A percentile compares a stretch with the other conserved stretches of the same genome.
Evolutionary conservation across 371 early-diverging fungal species (phyloP).

Genomic region (Apophysomyces elegans): DNA sequence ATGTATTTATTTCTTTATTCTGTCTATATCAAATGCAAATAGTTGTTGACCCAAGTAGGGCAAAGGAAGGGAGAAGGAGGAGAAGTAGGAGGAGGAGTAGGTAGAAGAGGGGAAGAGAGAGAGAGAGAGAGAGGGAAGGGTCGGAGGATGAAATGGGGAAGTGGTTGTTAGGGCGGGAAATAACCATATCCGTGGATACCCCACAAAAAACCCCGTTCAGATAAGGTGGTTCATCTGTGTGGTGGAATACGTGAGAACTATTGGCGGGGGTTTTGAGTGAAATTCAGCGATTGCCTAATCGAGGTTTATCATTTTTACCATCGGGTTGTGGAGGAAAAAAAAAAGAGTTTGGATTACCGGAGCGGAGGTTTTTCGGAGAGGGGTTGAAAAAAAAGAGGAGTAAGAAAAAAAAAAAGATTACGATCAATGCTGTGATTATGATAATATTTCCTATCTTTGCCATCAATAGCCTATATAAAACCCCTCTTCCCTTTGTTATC

Average conservation of each 20-base stretch:
- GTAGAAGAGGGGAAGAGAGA: no score
- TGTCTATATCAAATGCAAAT: no score
- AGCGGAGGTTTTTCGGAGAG: conserved; percentile 7
- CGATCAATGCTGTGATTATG: background rate
- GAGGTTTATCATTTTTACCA: conserved; percentile 16
- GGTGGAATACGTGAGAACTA: conserved; percentile 4
- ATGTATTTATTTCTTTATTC: no score
- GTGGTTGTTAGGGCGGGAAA: no score
- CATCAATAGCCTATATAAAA: conserved; percentile 7
- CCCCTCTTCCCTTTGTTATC: conserved; percentile 9
- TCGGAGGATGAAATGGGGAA: no score
- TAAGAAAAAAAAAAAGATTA: background rate
- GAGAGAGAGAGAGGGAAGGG: no score
- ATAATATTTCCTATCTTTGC: background rate
- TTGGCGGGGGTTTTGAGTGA: background rate
- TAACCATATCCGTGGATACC: conserved; percentile 21
- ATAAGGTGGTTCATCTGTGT: background rate
- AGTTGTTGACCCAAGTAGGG: no score
- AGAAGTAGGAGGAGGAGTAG: no score
- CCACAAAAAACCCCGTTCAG: conserved; percentile 21
- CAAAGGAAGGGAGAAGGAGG: no score
- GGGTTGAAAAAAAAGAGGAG: background rate
- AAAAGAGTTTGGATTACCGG: background rate
- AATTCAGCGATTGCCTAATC: conserved; percentile 11
- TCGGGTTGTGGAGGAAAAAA: background rate